Base-by-base conservation (phyloP, 2,329 filamentous ascomycete species). In the Arthrobotrys sinensis region DNA sequence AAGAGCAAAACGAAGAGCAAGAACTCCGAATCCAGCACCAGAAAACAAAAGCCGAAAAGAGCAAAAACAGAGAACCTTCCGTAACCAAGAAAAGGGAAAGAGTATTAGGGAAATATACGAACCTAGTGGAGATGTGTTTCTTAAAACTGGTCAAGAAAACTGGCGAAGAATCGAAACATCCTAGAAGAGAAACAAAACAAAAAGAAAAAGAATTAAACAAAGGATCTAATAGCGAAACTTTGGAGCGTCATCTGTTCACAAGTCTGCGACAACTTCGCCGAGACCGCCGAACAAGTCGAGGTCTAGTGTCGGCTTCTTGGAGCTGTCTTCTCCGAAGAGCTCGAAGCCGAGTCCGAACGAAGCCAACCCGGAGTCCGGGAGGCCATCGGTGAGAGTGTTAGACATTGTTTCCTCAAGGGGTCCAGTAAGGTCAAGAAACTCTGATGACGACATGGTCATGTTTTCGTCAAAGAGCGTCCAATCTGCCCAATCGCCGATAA, bases 81-180 rank as follows among this genome's bases (percentile, higher is more conserved):
- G 14, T 60, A 34, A 73, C 24, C 40, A 10, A 53, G 50, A 57
- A 53, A 66, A 71, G 45, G 60, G 46, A 64, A 64, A 64, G 40
- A 65, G 52, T 55, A 77, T 77, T 77, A 78, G 73, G 66, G 73
- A 71, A 68, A 64, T 67, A 53, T 48, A 67, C 64, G n/a, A 43
- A 36, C 32, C 64, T 36, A 78, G 75, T 78, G 63, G 75, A 71
- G 73, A 78, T 78, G 75, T 62, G 62, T 78, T 78, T 78, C 75
- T 78, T 78, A 53, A 72, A 60, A 11, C 11, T 16, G 52, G 52
- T 72, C 67, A 78, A 68, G 75, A 78, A 78, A 72, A 78, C 75
- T 78, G 75, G 38, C 62, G 67, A 78, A 64, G 75, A 78, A 62
- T 72, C 55, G 45, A 53, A 69, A 66, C 24, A 8, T 68, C 53